Conservation (phyloP, 1,284 basidiomycete genomes). For the Crocinoboletus sp. region DNA sequence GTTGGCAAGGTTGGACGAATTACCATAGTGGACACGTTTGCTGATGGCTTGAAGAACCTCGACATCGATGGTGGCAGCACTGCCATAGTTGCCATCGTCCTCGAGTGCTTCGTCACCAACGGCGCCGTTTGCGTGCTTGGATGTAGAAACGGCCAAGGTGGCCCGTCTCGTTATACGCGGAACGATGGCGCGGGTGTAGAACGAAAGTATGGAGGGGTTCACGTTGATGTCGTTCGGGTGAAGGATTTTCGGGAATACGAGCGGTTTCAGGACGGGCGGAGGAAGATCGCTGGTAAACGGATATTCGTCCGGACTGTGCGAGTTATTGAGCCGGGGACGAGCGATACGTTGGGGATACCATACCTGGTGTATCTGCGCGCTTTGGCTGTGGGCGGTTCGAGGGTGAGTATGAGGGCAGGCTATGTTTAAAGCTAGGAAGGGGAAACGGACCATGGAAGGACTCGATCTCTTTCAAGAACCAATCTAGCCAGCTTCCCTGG, state of each 20-base stretch:
- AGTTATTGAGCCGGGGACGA: too few relatives aligned
- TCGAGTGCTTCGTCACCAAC: slow-evolving; percentile 62
- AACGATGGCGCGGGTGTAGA: slow-evolving; percentile 81
- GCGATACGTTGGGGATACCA: too few relatives aligned
- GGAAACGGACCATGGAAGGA: slow-evolving; percentile 79
- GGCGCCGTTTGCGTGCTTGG: slow-evolving; percentile 64
- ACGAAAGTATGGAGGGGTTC: slow-evolving; percentile 84
- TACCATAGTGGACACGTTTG: slow-evolving; percentile 96
- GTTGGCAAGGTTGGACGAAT: slow-evolving; percentile 31
- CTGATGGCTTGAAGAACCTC: slow-evolving; percentile 93
- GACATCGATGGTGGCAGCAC: slow-evolving; percentile 90
- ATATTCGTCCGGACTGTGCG: slow-evolving; percentile 88
- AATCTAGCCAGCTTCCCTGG: slow-evolving; percentile 89
- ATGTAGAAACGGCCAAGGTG: slow-evolving; percentile 54
- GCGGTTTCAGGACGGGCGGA: slow-evolving; percentile 73
- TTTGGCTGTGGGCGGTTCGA: slow-evolving; percentile 59
- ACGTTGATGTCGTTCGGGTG: slow-evolving; percentile 84
- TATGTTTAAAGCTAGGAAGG: background rate
- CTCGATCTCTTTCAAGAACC: slow-evolving; percentile 97
- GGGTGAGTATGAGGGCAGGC: background rate
- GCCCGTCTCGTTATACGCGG: slow-evolving; percentile 77
- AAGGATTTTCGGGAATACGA: slow-evolving; percentile 76
- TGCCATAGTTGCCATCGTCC: slow-evolving; percentile 98
- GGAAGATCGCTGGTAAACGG: slow-evolving; percentile 91
- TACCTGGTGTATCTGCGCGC: slow-evolving; percentile 90